phyloP scores from a whole-genome alignment of 1,139 yeast genomes.

The Meyerozyma athensensis region DNA sequence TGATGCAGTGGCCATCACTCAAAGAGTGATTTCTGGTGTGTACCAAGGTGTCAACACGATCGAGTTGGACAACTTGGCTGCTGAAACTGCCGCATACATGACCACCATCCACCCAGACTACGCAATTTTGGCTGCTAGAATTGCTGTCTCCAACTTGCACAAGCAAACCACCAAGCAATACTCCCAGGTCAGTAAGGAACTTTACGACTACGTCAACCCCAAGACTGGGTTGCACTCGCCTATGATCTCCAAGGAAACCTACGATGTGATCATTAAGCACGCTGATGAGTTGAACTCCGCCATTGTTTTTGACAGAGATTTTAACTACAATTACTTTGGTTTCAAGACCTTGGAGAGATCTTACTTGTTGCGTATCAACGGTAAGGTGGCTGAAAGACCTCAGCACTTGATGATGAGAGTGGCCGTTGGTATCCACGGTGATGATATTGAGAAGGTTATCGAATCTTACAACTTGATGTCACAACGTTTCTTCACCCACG shows the following conservation, averaged over 20 bases:
- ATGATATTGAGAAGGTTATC: slow-evolving; percentile 32
- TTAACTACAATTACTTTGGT: slow-evolving; percentile 45
- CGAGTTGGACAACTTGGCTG: slow-evolving; percentile 88
- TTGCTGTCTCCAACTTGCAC: slow-evolving; percentile 87
- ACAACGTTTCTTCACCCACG: slow-evolving; percentile 47
- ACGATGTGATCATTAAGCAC: slow-evolving; percentile 55
- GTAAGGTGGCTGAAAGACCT: slow-evolving; percentile 42
- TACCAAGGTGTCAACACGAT: slow-evolving; percentile 95
- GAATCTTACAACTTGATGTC: slow-evolving; percentile 53
- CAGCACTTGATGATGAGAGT: slow-evolving; percentile 49
- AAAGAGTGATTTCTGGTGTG: slow-evolving; percentile 83
- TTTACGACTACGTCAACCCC: slow-evolving; percentile 72
- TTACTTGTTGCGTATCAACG: slow-evolving; percentile 36
- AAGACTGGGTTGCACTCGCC: slow-evolving; percentile 68
- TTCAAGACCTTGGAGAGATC: slow-evolving; percentile 48
- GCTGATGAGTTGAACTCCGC: slow-evolving; percentile 75
- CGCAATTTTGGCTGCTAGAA: slow-evolving; percentile 90
- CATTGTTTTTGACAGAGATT: slow-evolving; percentile 35
- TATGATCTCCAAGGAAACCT: slow-evolving; percentile 72
- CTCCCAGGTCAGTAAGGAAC: slow-evolving; percentile 66
- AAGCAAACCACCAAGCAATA: slow-evolving; percentile 89
- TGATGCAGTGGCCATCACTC: slow-evolving; percentile 86
- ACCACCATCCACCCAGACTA: slow-evolving; percentile 96
- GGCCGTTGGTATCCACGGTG: slow-evolving; percentile 48
- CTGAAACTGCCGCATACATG: slow-evolving; percentile 97